phyloP scores from a whole-genome alignment of 208 protist genomes.

The Crithidia sp. region DNA sequence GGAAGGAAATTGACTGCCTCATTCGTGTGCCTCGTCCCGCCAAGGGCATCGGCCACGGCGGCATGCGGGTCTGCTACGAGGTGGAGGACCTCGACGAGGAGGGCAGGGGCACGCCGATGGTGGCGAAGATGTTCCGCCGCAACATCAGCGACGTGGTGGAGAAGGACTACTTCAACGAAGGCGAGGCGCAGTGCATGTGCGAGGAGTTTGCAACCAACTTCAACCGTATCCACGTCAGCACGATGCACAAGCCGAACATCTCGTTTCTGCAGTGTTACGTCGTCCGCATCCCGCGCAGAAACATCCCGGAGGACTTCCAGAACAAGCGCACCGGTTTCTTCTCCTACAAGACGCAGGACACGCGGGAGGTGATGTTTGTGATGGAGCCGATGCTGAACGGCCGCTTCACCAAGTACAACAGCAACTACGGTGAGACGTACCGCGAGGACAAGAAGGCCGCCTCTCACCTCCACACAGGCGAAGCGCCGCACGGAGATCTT shows the following conservation, averaged over 20 bases:
- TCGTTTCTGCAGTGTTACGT: slow-evolving; percentile 90
- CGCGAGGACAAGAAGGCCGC: slow-evolving; percentile 62
- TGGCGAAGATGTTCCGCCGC: slow-evolving; percentile 87
- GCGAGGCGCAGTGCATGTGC: slow-evolving; percentile 87
- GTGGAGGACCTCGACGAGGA: slow-evolving; percentile 88
- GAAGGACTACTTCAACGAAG: slow-evolving; percentile 90
- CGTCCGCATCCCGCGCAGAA: slow-evolving; percentile 57
- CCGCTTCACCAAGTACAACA: slow-evolving; percentile 91
- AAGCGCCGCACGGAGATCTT: slow-evolving; percentile 61
- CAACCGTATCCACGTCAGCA: slow-evolving; percentile 59
- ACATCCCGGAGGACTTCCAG: slow-evolving; percentile 59
- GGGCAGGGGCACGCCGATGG: slow-evolving; percentile 56
- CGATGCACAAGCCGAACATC: slow-evolving; percentile 64
- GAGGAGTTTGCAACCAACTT: slow-evolving; percentile 86
- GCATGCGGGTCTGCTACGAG: slow-evolving; percentile 86
- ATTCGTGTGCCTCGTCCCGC: slow-evolving; percentile 57
- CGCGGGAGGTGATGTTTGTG: slow-evolving; percentile 73
- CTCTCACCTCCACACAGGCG: slow-evolving; percentile 44
- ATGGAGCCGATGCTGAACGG: slow-evolving; percentile 91
- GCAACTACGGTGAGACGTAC: slow-evolving; percentile 85
- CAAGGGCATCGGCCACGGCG: slow-evolving; percentile 63
- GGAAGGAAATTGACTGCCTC: slow-evolving; percentile 66
- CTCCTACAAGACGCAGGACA: slow-evolving; percentile 76
- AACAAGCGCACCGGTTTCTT: slow-evolving; percentile 66
- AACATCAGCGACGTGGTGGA: slow-evolving; percentile 76